Percentiles rank a stretch among this genome's conserved stretches.
phyloP scores from a whole-genome alignment of 495 filamentous ascomycete genomes.

The Trichocladium antarcticum region DNA sequence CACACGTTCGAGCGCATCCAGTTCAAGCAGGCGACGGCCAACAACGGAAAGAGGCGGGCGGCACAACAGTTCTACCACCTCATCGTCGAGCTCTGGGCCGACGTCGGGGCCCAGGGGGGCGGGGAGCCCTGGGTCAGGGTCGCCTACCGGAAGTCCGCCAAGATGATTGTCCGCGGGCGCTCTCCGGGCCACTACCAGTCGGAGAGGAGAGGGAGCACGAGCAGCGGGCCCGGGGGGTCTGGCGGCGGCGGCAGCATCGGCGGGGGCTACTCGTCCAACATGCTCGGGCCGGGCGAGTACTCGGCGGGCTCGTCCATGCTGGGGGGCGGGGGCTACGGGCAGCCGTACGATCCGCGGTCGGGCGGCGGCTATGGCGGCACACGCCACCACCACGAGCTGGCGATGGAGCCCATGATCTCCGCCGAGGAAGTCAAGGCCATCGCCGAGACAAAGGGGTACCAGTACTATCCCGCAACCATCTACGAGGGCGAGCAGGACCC shows the following conservation, averaged over 20 bases:
- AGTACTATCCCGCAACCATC: slow-evolving; percentile 37
- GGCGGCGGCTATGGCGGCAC: slow-evolving; percentile 29
- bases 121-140: slow-evolving; percentile 58
- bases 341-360: slow-evolving; percentile 28
- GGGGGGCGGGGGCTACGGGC: slow-evolving; percentile 18
- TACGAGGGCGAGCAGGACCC: slow-evolving; percentile 32
- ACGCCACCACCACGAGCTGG: slow-evolving; percentile 34
- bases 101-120: slow-evolving; percentile 44
- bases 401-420: slow-evolving; percentile 35
- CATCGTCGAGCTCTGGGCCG: slow-evolving; percentile 77
- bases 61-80: slow-evolving; percentile 92
- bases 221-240: slow-evolving; percentile 58
- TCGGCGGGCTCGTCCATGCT: slow-evolving; percentile 26
- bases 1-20: slow-evolving; percentile 88
- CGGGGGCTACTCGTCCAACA: slow-evolving; percentile 32
- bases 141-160: slow-evolving; percentile 64
- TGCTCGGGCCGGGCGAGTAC: slow-evolving; percentile 30
- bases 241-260: slow-evolving; percentile 41
- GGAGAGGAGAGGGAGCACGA: slow-evolving; percentile 61
- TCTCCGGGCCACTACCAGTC: slow-evolving; percentile 90
- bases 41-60: slow-evolving; percentile 86
- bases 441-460: slow-evolving; percentile 33
- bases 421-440: slow-evolving; percentile 39
- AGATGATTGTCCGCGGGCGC: slow-evolving; percentile 87
- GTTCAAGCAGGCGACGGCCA: slow-evolving; percentile 91